Base-by-base conservation (phyloP, 2,329 filamentous ascomycete genomes). In the Gremmenia infestans region DNA sequence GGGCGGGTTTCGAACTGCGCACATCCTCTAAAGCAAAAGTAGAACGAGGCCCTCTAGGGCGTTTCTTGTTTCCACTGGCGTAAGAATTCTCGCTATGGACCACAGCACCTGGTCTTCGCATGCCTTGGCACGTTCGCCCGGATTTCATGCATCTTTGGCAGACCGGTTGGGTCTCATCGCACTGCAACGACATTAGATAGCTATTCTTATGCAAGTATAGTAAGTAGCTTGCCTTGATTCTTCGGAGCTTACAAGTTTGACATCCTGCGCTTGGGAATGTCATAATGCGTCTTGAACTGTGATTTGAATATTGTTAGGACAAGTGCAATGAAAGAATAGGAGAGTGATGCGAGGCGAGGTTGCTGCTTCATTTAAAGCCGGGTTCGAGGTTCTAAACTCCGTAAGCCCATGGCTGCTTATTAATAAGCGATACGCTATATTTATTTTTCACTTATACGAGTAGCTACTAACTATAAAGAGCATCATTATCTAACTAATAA, bases 11-110 rank as follows among this genome's bases (percentile, higher is more conserved):
- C 12, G 54, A 37, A 14, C 47, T 53, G 19, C 53, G 52, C 32
- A 62, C 15, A 62, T n/a, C 32, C 17, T 46, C 14, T 6, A 54
- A 6, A 32, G 42, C 50, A 17, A 50, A 22, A 15, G 37, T 63
- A 40, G 68, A 62, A 28, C 68, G 68, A 40, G 68, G 68, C n/a
- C 68, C 68, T 61, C 68, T 58, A 15, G 69, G 69, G 2, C 69
- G 66, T 50, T 70, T 70, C n/a, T 22, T 55, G 35, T 61, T 48
- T 4, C 69, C 69, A 42, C 64, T 68, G 46, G 67, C 68, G 48
- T 67, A 70, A 5, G 28, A 45, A 32, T 69, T 70, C 52, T 70
- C 68, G 37, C 59, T 28, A 42, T 70, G 65, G 11, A 47, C 23
- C 3, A 56, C 53, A 32, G 60, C 56, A 54, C 53, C 17, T 55